Conservation (phyloP, 2,329 filamentous ascomycete species). For the Chaetothyriales sp. region DNA sequence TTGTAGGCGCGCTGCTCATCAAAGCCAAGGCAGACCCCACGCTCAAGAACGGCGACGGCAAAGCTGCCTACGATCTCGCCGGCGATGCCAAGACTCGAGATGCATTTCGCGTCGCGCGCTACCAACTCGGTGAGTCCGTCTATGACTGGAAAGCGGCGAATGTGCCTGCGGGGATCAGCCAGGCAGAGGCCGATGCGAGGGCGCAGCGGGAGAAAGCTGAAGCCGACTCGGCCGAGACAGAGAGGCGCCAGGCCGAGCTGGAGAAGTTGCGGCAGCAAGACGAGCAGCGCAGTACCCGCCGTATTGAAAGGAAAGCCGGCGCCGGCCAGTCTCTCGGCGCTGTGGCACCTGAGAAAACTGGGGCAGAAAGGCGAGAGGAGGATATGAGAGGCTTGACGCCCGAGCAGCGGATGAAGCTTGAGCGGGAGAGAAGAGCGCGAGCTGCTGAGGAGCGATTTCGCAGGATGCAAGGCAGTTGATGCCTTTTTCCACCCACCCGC, state of each 20-base stretch:
- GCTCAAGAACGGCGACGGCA: conserved; percentile 57
- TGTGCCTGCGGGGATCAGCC: conserved; percentile 58
- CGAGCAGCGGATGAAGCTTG: conserved; percentile 71
- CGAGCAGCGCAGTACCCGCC: conserved; percentile 21
- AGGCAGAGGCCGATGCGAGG: conserved; percentile 56
- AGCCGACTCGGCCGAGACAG: conserved; percentile 52
- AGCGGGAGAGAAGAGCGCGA: conserved; percentile 76
- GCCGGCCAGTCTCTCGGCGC: conserved; percentile 43
- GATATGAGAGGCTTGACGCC: conserved; percentile 73
- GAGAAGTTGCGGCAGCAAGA: conserved; percentile 58
- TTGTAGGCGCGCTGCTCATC: conserved; percentile 63
- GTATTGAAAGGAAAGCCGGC: conserved; percentile 37
- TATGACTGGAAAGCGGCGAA: conserved; percentile 69
- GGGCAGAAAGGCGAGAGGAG: conserved; percentile 68
- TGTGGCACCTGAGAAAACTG: conserved; percentile 46
- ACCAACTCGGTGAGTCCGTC: conserved; percentile 60
- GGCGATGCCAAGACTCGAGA: conserved; percentile 78
- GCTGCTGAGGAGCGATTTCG: conserved; percentile 81
- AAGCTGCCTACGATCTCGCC: conserved; percentile 72
- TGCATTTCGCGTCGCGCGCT: conserved; percentile 77
- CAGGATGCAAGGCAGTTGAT: conserved; percentile 39
- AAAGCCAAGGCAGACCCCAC: conserved; percentile 66
- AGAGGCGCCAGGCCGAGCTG: conserved; percentile 59
- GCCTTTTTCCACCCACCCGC: not conserved
- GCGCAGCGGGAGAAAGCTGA: conserved; percentile 57